phyloP scores from a whole-genome alignment of 2,329 filamentous ascomycete species.

The Penicillium digitatum region DNA sequence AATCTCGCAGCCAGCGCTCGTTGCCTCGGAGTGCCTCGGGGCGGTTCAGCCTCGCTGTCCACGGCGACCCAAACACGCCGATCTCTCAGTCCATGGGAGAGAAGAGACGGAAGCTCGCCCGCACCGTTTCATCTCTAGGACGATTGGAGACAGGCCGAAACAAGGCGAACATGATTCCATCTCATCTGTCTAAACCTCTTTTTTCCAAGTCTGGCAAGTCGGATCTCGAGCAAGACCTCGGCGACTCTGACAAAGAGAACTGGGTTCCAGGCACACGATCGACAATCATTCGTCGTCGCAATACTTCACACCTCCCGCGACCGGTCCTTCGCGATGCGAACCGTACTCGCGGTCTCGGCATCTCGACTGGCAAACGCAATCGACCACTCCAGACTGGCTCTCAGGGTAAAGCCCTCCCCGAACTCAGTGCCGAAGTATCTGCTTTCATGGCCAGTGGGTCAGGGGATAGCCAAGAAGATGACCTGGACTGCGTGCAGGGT shows the following conservation, averaged over 20 bases:
- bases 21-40: constrained; percentile 49
- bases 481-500: constrained; percentile 87
- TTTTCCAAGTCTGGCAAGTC: constrained; percentile 31
- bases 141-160: constrained; percentile 53
- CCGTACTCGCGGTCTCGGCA: constrained; percentile 25
- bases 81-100: constrained; percentile 42
- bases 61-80: constrained; percentile 47
- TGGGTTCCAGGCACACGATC: constrained; percentile 57
- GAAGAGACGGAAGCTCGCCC: constrained; percentile 62
- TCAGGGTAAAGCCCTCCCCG: constrained; percentile 37
- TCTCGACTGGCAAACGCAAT: constrained; percentile 27
- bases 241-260: constrained; percentile 94
- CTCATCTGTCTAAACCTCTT: constrained; percentile 25
- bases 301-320: constrained; percentile 31
- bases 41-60: constrained; percentile 50
- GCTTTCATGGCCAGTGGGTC: constrained; percentile 64
- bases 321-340: constrained; percentile 47
- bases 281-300: constrained; percentile 39
- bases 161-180: constrained; percentile 34
- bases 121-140: constrained; percentile 60
- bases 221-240: constrained; percentile 48
- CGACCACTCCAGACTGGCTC: constrained; percentile 27
- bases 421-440: constrained; percentile 62
- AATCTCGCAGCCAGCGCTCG: constrained; percentile 61
- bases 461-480: constrained; percentile 65